A percentile compares a stretch with the other conserved stretches of the same genome.
Conservation (phyloP, 2,329 filamentous ascomycete genomes). For the Aphanocladium album region DNA sequence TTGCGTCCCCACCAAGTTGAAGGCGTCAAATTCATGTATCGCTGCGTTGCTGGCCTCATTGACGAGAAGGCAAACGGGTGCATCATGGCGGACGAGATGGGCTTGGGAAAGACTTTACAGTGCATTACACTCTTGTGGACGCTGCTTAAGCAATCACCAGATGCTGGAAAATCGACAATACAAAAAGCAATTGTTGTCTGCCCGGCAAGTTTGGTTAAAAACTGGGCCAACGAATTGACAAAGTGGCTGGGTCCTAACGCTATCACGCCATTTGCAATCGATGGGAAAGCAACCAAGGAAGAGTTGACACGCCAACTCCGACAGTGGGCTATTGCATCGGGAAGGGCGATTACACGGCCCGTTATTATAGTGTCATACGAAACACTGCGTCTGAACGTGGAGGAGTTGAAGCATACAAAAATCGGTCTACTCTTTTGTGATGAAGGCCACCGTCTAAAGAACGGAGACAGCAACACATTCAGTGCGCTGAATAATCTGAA, state of each 20-base stretch:
- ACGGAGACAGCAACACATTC: conserved; percentile 93
- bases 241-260: conserved; percentile 96
- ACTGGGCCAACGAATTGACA: conserved; percentile 94
- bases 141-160: conserved; percentile 87
- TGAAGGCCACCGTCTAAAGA: conserved; percentile 94
- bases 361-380: conserved; percentile 98
- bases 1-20: conserved; percentile 95
- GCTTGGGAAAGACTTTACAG: conserved; percentile 92
- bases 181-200: conserved; percentile 97
- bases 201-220: conserved; percentile 90
- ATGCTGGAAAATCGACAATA: conserved; percentile 89
- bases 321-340: conserved; percentile 90
- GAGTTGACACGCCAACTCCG: conserved; percentile 84
- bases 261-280: conserved; percentile 88
- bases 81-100: conserved; percentile 99
- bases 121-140: conserved; percentile 98
- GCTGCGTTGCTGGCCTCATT: conserved; percentile 90
- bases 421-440: conserved; percentile 94
- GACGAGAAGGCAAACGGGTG: conserved; percentile 92
- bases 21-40: conserved; percentile 96
- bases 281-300: conserved; percentile 93
- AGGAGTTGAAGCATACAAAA: conserved; percentile 81
- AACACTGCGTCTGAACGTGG: conserved; percentile 83
- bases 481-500: conserved; percentile 85
- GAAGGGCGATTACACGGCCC: conserved; percentile 82